phyloP scores from a whole-genome alignment of 306 rosid genomes.

The Argentina anserina region DNA sequence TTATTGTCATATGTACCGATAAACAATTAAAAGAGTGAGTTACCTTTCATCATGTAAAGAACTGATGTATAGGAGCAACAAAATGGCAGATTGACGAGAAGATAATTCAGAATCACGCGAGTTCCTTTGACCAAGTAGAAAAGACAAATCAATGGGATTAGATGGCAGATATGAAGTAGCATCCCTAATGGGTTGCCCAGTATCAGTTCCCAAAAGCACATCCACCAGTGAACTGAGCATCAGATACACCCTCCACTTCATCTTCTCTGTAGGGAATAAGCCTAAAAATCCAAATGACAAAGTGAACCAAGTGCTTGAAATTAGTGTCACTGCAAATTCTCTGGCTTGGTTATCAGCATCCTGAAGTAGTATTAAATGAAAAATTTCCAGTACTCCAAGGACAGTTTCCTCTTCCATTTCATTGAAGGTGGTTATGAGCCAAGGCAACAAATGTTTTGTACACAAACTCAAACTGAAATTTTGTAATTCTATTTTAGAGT shows the following conservation, averaged over 20 bases:
- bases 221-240: slow-evolving; percentile 72
- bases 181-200: slow-evolving; percentile 71
- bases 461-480: slow-evolving; percentile 51
- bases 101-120: slow-evolving; percentile 48
- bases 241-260: slow-evolving; percentile 72
- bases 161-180: slow-evolving; percentile 59
- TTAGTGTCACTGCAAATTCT: slow-evolving; percentile 53
- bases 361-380: slow-evolving; percentile 63
- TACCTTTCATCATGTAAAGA: slow-evolving; percentile 87
- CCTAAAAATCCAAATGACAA: slow-evolving; percentile 87
- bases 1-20: neutral
- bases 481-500: slow-evolving; percentile 39
- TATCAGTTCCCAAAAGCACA: slow-evolving; percentile 58
- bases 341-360: slow-evolving; percentile 36
- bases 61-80: slow-evolving; percentile 63
- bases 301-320: slow-evolving; percentile 73
- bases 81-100: slow-evolving; percentile 71
- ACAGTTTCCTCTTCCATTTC: slow-evolving; percentile 71
- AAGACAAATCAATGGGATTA: slow-evolving; percentile 77
- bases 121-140: slow-evolving; percentile 74
- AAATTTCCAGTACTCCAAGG: slow-evolving; percentile 71
- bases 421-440: slow-evolving; percentile 56
- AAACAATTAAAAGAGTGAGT: slow-evolving; percentile 1
- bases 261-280: slow-evolving; percentile 60
- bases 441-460: slow-evolving; percentile 59